Evolutionary conservation across 257 asterid species (phyloP), one percentile per base, ranked within the genome.

Genomic region (Cordia subcordata): DNA sequence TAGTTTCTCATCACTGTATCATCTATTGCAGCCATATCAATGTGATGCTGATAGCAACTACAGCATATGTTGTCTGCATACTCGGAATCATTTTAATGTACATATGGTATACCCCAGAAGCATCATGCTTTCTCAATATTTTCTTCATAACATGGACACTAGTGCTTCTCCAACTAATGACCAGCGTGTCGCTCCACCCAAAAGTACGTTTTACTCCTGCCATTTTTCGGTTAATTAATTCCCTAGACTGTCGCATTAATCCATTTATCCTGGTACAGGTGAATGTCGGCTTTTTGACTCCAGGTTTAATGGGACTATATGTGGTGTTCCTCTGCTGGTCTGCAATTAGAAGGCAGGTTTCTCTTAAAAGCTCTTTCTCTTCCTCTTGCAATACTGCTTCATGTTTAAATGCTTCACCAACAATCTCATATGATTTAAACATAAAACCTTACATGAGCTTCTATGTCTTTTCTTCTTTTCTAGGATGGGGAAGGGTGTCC

Each of bases 271-370:
- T 45, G 16, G 12, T 47, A 53, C 79, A 79, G 84, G 77, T 79
- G 32, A 79, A 76, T 54, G 68, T 73, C 0, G 80, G 85, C 1
- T 66, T 79, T 56, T 55, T 79, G 62, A 72, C 85, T 23, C 85
- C 85, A 16, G 85, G 85, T 22, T 58, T 79, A n/a, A 79, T 79
- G 85, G 85, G 85, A 22, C 65, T 79, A 52, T 79, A 79, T 33
- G 62, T 75, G 11, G 85, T 79, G 61, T 79, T 79, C 57, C 85
- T 79, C 53, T 79, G 85, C 78, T 79, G 85, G 85, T 79, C 85
- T 22, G 85, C 85, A 68, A 72, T 79, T 45, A 63, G 82, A 67
- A 79, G 84, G 84, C 38, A 68, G 46, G 14, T 13, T 56, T 6
- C 18, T 19, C 40, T 8, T 37, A 12, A 11, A 14, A 6, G 15